Evolutionary conservation across 75 land plant genomes (phyloP).

Genomic region (Cupressus sempervirens): DNA sequence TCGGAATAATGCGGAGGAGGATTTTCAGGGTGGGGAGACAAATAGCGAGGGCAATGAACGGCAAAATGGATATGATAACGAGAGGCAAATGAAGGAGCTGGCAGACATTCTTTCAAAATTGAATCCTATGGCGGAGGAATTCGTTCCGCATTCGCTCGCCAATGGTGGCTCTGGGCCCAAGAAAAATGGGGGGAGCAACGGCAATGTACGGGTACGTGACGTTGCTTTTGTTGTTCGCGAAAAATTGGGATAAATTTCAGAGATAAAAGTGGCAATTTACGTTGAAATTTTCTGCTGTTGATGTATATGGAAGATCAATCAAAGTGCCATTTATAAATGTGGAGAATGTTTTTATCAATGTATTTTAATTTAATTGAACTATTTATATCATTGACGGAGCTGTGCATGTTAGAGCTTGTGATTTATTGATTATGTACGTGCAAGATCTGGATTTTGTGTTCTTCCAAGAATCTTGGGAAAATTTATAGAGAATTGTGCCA

Average conservation of each 20-base stretch:
- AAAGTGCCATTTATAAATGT: not conserved
- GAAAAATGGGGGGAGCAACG: not conserved
- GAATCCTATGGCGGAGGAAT: conserved; percentile 95
- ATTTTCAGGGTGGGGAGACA: conserved; percentile 14
- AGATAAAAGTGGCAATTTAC: not conserved
- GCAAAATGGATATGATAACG: conserved; percentile 40
- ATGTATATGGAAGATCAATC: not conserved
- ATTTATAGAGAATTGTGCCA: not conserved
- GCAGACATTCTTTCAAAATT: conserved; percentile 81
- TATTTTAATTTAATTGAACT: not conserved
- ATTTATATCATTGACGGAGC: not conserved
- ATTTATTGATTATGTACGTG: not conserved
- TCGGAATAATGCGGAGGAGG: not conserved
- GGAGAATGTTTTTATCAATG: not conserved
- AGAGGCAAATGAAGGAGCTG: conserved; percentile 76
- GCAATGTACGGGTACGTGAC: conserved; percentile 9
- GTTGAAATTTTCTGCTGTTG: not conserved
- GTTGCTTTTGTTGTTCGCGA: not conserved
- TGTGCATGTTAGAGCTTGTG: not conserved
- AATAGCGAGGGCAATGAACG: conserved; percentile 21
- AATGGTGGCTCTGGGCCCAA: not conserved
- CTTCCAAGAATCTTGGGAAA: not conserved
- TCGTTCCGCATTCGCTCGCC: conserved; percentile 74
- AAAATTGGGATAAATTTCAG: not conserved
- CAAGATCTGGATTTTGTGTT: not conserved